Conservation (phyloP, 2,329 filamentous ascomycete genomes). For the Calonectria pseudoturangicola region DNA sequence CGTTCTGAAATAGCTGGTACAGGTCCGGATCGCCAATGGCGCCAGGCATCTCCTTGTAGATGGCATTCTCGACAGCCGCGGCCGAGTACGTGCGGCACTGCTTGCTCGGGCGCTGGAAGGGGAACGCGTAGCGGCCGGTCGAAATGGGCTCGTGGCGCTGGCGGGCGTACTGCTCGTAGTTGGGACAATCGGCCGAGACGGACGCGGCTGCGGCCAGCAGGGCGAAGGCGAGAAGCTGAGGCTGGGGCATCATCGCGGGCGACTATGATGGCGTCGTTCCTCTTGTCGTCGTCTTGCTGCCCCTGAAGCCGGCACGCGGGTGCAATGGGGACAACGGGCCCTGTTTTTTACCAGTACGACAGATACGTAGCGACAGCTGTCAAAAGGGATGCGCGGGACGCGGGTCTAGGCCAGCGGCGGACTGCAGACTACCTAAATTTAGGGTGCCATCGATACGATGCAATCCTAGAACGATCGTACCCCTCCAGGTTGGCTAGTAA, state of each 20-base stretch:
- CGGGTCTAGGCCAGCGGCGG: neutral
- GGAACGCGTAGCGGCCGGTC: conserved; percentile 83
- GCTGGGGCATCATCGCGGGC: conserved; percentile 1
- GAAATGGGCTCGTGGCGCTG: conserved; percentile 81
- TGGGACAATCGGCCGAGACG: conserved; percentile 57
- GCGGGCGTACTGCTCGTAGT: conserved; percentile 60
- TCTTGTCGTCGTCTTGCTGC: neutral
- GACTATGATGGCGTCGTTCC: neutral
- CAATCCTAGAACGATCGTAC: too few species aligned
- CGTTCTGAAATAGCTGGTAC: conserved; percentile 81
- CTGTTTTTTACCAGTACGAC: neutral
- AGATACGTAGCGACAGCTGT: neutral
- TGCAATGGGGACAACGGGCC: neutral
- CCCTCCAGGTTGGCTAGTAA: too few species aligned
- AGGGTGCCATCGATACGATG: conserved; percentile 7
- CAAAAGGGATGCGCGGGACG: conserved; percentile 24
- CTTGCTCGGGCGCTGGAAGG: conserved; percentile 85
- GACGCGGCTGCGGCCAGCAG: conserved; percentile 44
- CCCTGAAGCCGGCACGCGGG: neutral
- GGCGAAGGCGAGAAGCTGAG: conserved; percentile 38
- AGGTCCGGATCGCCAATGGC: conserved; percentile 86
- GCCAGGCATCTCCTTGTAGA: conserved; percentile 78
- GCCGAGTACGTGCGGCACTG: conserved; percentile 89
- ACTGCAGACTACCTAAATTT: neutral
- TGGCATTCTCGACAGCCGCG: conserved; percentile 83